Evolutionary conservation across 2,329 filamentous ascomycete species (phyloP).

Genomic region (Arthrobotrys megalospora): DNA sequence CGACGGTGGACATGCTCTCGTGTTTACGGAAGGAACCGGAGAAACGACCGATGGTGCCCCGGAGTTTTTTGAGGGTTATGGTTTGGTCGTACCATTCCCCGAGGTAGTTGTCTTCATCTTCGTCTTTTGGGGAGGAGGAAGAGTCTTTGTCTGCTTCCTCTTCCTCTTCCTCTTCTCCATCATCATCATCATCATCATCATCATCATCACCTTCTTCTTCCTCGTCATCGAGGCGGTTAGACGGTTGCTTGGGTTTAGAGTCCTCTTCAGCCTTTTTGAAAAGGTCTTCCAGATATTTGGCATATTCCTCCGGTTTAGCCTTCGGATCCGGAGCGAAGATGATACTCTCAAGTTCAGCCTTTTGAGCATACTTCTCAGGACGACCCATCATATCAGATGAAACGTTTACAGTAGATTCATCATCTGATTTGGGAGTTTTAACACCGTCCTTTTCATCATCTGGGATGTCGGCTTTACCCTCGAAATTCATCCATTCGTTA

Average conservation of each 20-base stretch:
- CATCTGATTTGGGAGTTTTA: slow-evolving; percentile 56
- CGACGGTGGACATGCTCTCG: not conserved
- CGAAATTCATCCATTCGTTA: slow-evolving; percentile 61
- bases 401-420: slow-evolving; percentile 34
- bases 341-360: slow-evolving; percentile 49
- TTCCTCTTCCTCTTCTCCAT: not conserved
- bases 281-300: slow-evolving; percentile 41
- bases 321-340: slow-evolving; percentile 48
- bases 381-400: slow-evolving; percentile 21
- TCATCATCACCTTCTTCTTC: slow-evolving; percentile 3
- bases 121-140: not conserved
- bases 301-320: slow-evolving; percentile 44
- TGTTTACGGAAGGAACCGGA: slow-evolving; percentile 43
- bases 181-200: slow-evolving; percentile 1
- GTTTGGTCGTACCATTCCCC: not conserved
- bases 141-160: not conserved
- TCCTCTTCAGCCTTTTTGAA: slow-evolving; percentile 44
- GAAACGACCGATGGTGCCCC: slow-evolving; percentile 50
- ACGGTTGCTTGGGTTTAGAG: slow-evolving; percentile 12
- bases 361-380: slow-evolving; percentile 53
- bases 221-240: not conserved
- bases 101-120: slow-evolving; percentile 32
- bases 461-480: slow-evolving; percentile 35
- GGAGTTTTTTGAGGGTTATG: slow-evolving; percentile 36
- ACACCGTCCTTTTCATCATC: slow-evolving; percentile 52